phyloP scores from a whole-genome alignment of 2,329 filamentous ascomycete species.

The Reticulascus tulasneorum region DNA sequence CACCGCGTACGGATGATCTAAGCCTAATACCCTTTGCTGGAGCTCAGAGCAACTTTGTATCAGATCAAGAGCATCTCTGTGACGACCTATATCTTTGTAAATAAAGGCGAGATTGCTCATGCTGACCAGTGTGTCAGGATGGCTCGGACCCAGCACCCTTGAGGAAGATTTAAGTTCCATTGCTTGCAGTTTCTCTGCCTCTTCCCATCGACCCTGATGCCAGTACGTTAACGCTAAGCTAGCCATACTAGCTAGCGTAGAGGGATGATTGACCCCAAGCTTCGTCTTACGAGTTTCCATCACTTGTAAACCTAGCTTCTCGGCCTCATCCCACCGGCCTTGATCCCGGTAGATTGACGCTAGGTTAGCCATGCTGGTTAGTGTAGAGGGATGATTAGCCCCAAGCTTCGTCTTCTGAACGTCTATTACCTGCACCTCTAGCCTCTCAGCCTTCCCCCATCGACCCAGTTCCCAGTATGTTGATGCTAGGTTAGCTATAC shows the following conservation, averaged over 20 bases:
- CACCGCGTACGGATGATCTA: neutral
- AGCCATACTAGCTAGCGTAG: neutral
- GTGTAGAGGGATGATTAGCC: constrained; percentile 11
- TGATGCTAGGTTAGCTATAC: neutral
- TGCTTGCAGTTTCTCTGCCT: constrained; percentile 7
- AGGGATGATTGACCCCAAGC: constrained; percentile 5
- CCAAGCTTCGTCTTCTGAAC: constrained; percentile 11
- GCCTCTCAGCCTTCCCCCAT: constrained; percentile 7
- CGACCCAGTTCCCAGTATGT: constrained; percentile 2
- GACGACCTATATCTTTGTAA: neutral
- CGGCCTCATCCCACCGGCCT: constrained; percentile 11
- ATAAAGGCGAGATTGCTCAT: neutral
- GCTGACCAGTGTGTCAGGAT: constrained; percentile 7
- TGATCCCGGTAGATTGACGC: constrained; percentile 2
- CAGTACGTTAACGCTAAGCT: constrained; percentile 1
- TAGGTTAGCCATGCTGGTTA: constrained; percentile 6
- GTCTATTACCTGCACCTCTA: neutral
- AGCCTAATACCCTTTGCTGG: neutral
- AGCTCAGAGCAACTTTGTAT: neutral
- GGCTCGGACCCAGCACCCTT: constrained; percentile 3
- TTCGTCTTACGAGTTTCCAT: constrained; percentile 4
- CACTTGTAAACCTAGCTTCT: constrained; percentile 3
- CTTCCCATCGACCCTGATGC: constrained; percentile 3
- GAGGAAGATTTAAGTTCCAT: constrained; percentile 8
- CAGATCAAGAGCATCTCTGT: constrained; percentile 1